Conservation (phyloP, 192 early-diverging fungal species). For the Coemansia brasiliensis region DNA sequence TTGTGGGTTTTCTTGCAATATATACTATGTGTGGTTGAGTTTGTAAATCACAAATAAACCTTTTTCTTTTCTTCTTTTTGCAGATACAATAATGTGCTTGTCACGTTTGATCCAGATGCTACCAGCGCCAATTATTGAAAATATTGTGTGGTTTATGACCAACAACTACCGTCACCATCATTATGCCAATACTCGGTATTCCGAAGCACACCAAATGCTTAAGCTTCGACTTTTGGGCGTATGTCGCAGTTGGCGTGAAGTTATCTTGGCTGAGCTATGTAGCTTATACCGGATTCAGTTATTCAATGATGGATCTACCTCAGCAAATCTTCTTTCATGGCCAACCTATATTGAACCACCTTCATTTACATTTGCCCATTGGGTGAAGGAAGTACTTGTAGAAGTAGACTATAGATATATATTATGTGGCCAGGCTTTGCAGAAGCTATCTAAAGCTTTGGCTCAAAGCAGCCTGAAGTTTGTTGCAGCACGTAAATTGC, state of each 20-base stretch:
- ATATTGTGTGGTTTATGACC: background rate
- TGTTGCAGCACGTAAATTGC: background rate
- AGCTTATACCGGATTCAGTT: background rate
- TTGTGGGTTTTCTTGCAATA: too few species aligned
- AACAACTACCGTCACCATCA: conserved; percentile 1
- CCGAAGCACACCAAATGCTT: background rate
- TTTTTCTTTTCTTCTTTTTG: background rate
- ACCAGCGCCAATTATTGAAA: conserved; percentile 3
- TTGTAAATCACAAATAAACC: background rate
- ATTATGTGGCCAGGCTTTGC: background rate
- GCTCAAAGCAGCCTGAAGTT: too few species aligned
- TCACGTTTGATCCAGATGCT: background rate
- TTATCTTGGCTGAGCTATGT: background rate
- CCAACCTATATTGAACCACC: background rate
- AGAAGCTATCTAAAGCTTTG: background rate
- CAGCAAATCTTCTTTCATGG: background rate
- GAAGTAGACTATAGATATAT: background rate
- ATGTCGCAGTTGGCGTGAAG: background rate
- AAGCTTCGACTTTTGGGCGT: conserved; percentile 1
- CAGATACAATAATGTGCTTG: background rate
- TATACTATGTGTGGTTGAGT: background rate
- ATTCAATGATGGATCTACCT: background rate
- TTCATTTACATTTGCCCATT: background rate
- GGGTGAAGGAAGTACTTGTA: background rate
- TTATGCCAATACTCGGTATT: background rate